These are phyloP conservation scores for Peniophora sp. DNA, from an alignment of 1,284 basidiomycete species.

Conservation along the genomic window DNA sequence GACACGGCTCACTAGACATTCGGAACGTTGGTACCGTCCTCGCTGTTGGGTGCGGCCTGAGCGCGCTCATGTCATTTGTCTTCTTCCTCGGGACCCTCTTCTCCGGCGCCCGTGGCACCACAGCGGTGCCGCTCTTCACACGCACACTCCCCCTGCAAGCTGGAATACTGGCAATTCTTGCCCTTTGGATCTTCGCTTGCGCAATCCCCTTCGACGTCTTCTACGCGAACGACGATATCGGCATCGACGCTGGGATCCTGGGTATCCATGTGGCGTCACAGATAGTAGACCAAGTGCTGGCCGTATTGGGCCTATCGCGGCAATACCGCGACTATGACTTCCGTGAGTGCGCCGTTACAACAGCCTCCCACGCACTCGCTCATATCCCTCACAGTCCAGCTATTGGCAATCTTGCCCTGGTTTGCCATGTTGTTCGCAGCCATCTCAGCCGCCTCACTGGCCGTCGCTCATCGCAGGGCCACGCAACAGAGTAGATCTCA, in stretches of 20 bases:
- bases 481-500: not conserved
- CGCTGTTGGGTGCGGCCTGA: slow-evolving; percentile 32
- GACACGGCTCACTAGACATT: slow-evolving; percentile 27
- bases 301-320: slow-evolving; percentile 31
- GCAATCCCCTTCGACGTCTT: slow-evolving; percentile 45
- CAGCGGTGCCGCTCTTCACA: slow-evolving; percentile 13
- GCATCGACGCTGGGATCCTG: slow-evolving; percentile 35
- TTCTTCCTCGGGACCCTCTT: slow-evolving; percentile 20
- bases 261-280: slow-evolving; percentile 27
- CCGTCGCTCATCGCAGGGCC: slow-evolving; percentile 6
- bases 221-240: slow-evolving; percentile 39
- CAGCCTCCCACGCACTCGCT: not conserved
- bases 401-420: slow-evolving; percentile 43
- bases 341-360: slow-evolving; percentile 26
- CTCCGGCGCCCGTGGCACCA: slow-evolving; percentile 1
- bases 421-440: slow-evolving; percentile 34
- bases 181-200: slow-evolving; percentile 43
- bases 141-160: slow-evolving; percentile 27
- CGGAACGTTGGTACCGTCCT: slow-evolving; percentile 37
- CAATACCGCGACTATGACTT: slow-evolving; percentile 40
- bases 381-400: slow-evolving; percentile 26
- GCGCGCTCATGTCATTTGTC: slow-evolving; percentile 26
- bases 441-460: slow-evolving; percentile 26
- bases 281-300: slow-evolving; percentile 30
- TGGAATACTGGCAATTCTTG: slow-evolving; percentile 33